Conservation (phyloP, 202 grass and related monocot genomes). For the Setaria italica region DNA sequence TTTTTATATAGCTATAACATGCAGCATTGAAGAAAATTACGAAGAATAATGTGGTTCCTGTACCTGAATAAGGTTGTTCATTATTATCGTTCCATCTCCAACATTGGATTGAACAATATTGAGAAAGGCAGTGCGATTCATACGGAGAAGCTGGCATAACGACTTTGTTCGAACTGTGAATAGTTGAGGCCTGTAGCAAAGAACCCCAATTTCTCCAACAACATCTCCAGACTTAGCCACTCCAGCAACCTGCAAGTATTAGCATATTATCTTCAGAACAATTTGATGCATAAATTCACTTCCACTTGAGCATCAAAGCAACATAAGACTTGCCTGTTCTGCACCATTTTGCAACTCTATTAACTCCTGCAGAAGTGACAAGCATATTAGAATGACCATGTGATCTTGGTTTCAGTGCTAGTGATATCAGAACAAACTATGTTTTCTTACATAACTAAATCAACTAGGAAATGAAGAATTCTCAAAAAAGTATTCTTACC, state of each 20-base stretch:
- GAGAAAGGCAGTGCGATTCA: conserved; percentile 85
- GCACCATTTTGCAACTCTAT: conserved; percentile 56
- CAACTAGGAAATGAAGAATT: conserved; percentile 28
- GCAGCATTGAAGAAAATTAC: conserved; percentile 13
- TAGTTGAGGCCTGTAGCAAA: conserved; percentile 93
- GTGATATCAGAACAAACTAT: conserved; percentile 16
- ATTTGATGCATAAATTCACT: conserved; percentile 33
- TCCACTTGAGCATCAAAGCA: conserved; percentile 16
- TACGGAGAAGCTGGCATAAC: conserved; percentile 84
- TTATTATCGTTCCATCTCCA: conserved; percentile 90
- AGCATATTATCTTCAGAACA: conserved; percentile 29
- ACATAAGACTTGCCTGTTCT: conserved; percentile 61
- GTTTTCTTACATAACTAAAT: conserved; percentile 16
- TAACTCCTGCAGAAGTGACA: conserved; percentile 74
- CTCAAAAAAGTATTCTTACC: conserved; percentile 56
- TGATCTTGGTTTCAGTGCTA: not conserved
- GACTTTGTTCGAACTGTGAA: conserved; percentile 93
- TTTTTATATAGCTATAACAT: conserved; percentile 12
- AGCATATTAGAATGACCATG: conserved; percentile 43
- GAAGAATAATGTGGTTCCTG: conserved; percentile 26
- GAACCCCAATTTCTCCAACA: conserved; percentile 94
- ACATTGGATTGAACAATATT: conserved; percentile 90
- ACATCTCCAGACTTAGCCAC: conserved; percentile 74
- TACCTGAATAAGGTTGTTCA: conserved; percentile 95
- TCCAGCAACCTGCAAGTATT: conserved; percentile 54